Evolutionary conservation across 306 rosid genomes (phyloP).

Genomic region (Corylus heterophylla): DNA sequence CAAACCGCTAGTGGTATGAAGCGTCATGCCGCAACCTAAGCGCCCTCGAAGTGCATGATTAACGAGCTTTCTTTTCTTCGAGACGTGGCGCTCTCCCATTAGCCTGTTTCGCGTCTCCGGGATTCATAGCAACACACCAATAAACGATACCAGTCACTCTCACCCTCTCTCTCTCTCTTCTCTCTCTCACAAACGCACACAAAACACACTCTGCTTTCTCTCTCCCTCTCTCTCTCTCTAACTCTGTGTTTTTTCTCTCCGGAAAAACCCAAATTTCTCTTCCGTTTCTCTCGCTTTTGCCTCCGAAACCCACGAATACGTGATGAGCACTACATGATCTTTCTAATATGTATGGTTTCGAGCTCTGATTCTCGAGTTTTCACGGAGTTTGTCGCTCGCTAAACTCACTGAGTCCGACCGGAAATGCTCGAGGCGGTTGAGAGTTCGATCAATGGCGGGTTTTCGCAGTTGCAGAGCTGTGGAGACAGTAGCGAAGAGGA

Average conservation of each 20-base stretch:
- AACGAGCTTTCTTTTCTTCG: slow-evolving; percentile 5
- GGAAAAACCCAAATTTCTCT: slow-evolving; percentile 52
- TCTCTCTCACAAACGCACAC: slow-evolving; percentile 27
- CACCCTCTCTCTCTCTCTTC: slow-evolving; percentile 23
- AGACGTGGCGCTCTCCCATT: slow-evolving; percentile 60
- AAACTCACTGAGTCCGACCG: slow-evolving; percentile 1
- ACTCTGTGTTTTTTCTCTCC: slow-evolving; percentile 55
- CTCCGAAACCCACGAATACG: slow-evolving; percentile 37
- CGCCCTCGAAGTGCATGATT: slow-evolving; percentile 42
- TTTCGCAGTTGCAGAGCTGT: slow-evolving; percentile 85
- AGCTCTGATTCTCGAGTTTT: slow-evolving; percentile 26
- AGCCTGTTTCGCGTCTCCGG: slow-evolving; percentile 57
- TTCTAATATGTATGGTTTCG: slow-evolving; percentile 42
- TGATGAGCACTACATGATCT: slow-evolving; percentile 64
- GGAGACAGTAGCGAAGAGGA: slow-evolving; percentile 98
- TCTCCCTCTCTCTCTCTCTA: slow-evolving; percentile 11
- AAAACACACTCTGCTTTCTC: not conserved
- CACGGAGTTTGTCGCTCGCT: not conserved
- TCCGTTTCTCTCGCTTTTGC: slow-evolving; percentile 26
- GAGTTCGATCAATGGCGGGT: slow-evolving; percentile 80
- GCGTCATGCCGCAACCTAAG: slow-evolving; percentile 32
- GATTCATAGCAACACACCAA: slow-evolving; percentile 87
- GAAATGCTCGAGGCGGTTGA: slow-evolving; percentile 89
- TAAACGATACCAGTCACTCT: slow-evolving; percentile 64
- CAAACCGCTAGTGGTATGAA: slow-evolving; percentile 50